These are phyloP conservation scores for Plenodomus tracheiphilus DNA, from an alignment of 2,329 filamentous ascomycete species.

Conservation along the genomic window DNA sequence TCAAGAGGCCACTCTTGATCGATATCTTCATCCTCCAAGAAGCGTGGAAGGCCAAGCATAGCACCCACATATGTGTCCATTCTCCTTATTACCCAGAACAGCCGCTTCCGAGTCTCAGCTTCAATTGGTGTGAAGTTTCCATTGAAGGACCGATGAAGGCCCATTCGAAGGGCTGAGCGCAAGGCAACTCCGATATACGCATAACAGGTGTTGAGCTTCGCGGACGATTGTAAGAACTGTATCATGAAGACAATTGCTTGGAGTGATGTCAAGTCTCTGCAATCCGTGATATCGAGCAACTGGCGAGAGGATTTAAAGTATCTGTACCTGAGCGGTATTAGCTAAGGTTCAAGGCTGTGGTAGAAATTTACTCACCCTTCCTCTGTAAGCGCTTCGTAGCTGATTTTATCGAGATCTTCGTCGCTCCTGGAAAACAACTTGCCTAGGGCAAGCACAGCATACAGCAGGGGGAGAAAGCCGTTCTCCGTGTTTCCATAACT, in stretches of 20 bases:
- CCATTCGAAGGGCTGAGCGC: conserved; percentile 55
- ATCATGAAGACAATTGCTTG: conserved; percentile 60
- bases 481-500: conserved; percentile 52
- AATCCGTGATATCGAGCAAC: conserved; percentile 57
- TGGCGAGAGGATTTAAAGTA: conserved; percentile 55
- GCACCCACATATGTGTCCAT: conserved; percentile 58
- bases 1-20: conserved; percentile 53
- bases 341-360: not conserved
- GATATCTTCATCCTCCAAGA: conserved; percentile 54
- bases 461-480: conserved; percentile 53
- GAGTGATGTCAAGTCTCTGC: conserved; percentile 53
- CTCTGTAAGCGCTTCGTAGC: conserved; percentile 52
- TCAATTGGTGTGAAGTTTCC: conserved; percentile 54
- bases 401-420: conserved; percentile 39
- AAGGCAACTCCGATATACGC: conserved; percentile 57
- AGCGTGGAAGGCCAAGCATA: conserved; percentile 54
- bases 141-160: conserved; percentile 54
- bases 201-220: conserved; percentile 57
- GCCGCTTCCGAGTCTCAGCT: conserved; percentile 53
- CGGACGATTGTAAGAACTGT: conserved; percentile 56
- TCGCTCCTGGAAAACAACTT: conserved; percentile 52
- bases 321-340: conserved; percentile 46
- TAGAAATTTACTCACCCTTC: conserved; percentile 45
- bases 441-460: conserved; percentile 53
- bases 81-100: conserved; percentile 56